A percentile compares a stretch with the other conserved stretches of the same genome.
Conservation (phyloP, 2,329 filamentous ascomycete species). For the Eutypella sp. region DNA sequence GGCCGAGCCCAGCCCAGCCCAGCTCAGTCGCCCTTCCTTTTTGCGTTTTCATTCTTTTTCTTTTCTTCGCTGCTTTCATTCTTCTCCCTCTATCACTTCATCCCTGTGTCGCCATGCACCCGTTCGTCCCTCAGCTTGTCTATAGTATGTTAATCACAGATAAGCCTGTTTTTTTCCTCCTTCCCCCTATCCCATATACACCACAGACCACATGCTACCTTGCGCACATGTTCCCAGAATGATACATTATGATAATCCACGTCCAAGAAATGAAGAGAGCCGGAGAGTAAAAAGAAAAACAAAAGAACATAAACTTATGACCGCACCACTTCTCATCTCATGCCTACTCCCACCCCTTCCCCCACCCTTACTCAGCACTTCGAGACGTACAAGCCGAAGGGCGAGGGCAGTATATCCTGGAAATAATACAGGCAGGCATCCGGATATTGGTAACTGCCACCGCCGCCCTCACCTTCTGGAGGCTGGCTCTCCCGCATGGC, state of each 20-base stretch:
- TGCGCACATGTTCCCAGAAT: too few relatives aligned
- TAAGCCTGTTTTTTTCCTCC: too few relatives aligned
- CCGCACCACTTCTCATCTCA: not conserved
- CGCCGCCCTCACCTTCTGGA: conserved; percentile 12
- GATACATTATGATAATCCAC: too few relatives aligned
- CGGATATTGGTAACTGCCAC: conserved; percentile 26
- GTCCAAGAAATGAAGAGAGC: too few relatives aligned
- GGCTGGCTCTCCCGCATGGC: conserved; percentile 41
- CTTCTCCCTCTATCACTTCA: not conserved
- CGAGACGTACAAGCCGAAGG: conserved; percentile 32
- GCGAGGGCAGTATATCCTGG: conserved; percentile 52
- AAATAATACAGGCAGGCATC: conserved; percentile 53
- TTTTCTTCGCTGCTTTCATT: not conserved
- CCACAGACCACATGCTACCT: not conserved
- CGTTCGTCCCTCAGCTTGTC: too few relatives aligned
- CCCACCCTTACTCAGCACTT: conserved; percentile 15
- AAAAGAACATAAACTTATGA: too few relatives aligned
- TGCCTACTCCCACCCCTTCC: not conserved
- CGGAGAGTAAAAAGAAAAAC: too few relatives aligned
- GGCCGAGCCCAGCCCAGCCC: too few relatives aligned
- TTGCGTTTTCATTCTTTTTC: not conserved
- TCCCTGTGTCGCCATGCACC: not conserved
- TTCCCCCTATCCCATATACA: too few relatives aligned
- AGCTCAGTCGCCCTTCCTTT: not conserved
- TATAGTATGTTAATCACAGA: too few relatives aligned